phyloP scores from a whole-genome alignment of 257 asterid genomes.

The Plantago elongata region DNA sequence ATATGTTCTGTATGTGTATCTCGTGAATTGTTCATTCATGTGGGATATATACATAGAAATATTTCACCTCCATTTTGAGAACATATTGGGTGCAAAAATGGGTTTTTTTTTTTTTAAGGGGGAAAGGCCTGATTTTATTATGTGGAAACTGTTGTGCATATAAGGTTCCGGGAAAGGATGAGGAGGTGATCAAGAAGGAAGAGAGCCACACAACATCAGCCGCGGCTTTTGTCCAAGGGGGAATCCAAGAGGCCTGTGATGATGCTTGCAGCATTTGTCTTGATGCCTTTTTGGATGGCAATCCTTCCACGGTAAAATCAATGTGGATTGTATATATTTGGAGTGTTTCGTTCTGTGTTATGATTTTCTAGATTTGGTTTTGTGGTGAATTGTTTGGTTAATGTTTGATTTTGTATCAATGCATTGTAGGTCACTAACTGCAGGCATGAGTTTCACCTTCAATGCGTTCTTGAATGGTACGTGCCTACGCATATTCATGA shows the following conservation, averaged over 20 bases:
- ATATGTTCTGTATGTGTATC: too few species aligned
- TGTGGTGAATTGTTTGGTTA: constrained; percentile 4
- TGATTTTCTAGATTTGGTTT: background rate
- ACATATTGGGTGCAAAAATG: too few species aligned
- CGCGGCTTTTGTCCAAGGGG: constrained; percentile 97
- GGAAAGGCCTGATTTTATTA: too few species aligned
- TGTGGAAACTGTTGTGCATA: too few species aligned
- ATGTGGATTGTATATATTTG: background rate
- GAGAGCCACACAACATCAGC: constrained; percentile 66
- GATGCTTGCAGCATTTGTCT: constrained; percentile 98
- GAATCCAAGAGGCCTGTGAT: constrained; percentile 87
- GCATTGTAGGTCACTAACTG: constrained; percentile 61
- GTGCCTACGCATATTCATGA: constrained; percentile 12
- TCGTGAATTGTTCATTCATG: too few species aligned
- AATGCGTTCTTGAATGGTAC: constrained; percentile 91
- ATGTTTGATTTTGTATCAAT: background rate
- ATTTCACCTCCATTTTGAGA: too few species aligned
- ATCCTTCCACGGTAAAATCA: constrained; percentile 71
- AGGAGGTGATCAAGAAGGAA: constrained; percentile 33
- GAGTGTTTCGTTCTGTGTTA: background rate
- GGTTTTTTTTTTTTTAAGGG: too few species aligned
- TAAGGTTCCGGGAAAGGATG: constrained; percentile 43
- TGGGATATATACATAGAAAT: too few species aligned
- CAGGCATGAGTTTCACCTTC: constrained; percentile 92
- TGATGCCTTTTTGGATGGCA: constrained; percentile 66